Base-by-base conservation (phyloP, 495 filamentous ascomycete species). In the Penicillium taxi region DNA sequence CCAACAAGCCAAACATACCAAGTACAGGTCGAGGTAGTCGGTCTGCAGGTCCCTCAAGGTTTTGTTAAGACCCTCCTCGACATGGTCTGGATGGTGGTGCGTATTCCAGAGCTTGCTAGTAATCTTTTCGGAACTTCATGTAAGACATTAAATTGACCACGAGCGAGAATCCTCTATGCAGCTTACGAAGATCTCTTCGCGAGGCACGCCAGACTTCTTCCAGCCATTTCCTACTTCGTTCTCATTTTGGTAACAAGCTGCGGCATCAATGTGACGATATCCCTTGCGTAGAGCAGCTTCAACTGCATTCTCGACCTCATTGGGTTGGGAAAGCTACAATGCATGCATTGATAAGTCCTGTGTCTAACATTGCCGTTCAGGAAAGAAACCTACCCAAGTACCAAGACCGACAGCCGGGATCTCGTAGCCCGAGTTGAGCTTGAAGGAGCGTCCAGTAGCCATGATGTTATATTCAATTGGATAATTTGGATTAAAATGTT, bases 241-340 rank as follows among this genome's bases (percentile, higher is more conserved):
- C 39, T 69, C 60, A 32, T 69, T 69, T 29, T 47, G 53, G 38
- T 67, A 69, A 16, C 51, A 50, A 9, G 57, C 53, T n/a, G 58
- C 60, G 3, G 52, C 53, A 30, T 59, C 51, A 18, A 62, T 58
- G 45, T 73, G 67, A 32, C 67, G 65, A 36, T 73, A 75, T 29
- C 70, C 71, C 2, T 49, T 42, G 26, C 59, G 66, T 31, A 75
- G 52, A 9, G 71, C 71, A 18, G 42, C 26, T 17, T 71, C 61
- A 22, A 75, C 71, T 21, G 66, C 71, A 16, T 66, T 50, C 27
- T 66, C 64, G 29, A 75, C 68, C 35, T 73, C 64, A 41, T 67
- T 53, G 5, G 60, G 65, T 38, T 67, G 61, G 27, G 67, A 64
- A 13, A 70, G 64, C 70, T 70, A 57, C 39, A 19, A 13, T 12